A percentile compares a stretch with the other conserved stretches of the same genome.
phyloP scores from a whole-genome alignment of 352 stramenopile species.

The Phytophthora hybrid region DNA sequence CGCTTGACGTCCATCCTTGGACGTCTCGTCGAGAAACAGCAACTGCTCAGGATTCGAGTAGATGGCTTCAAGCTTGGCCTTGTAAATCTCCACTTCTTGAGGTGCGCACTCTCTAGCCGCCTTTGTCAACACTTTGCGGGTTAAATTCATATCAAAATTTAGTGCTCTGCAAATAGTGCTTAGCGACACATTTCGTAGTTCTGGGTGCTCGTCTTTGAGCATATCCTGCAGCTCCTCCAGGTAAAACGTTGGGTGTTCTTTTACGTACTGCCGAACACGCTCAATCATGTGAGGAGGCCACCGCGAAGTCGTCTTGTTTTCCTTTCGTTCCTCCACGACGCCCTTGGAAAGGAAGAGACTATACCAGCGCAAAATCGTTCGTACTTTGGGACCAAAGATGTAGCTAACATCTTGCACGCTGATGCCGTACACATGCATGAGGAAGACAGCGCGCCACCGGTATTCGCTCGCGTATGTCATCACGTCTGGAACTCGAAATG shows the following conservation, averaged over 20 bases:
- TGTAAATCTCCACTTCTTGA: not conserved
- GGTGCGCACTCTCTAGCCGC: too few relatives aligned
- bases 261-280: too few relatives aligned
- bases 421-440: conserved; percentile 11
- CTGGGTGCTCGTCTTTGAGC: too few relatives aligned
- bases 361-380: conserved; percentile 10
- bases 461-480: conserved; percentile 7
- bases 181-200: too few relatives aligned
- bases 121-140: too few relatives aligned
- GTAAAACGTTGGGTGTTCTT: too few relatives aligned
- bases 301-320: too few relatives aligned
- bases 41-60: conserved; percentile 10
- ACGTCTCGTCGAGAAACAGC: conserved; percentile 14
- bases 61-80: conserved; percentile 6
- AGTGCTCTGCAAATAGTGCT: too few relatives aligned
- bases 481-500: not conserved
- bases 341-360: conserved; percentile 8
- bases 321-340: too few relatives aligned
- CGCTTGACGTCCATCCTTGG: conserved; percentile 4
- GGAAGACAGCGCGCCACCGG: conserved; percentile 1
- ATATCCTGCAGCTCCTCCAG: too few relatives aligned
- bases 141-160: too few relatives aligned
- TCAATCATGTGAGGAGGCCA: too few relatives aligned
- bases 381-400: conserved; percentile 11
- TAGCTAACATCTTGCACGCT: conserved; percentile 12